Base-by-base conservation (phyloP, 2,329 filamentous ascomycete genomes). In the Nemania sp. region DNA sequence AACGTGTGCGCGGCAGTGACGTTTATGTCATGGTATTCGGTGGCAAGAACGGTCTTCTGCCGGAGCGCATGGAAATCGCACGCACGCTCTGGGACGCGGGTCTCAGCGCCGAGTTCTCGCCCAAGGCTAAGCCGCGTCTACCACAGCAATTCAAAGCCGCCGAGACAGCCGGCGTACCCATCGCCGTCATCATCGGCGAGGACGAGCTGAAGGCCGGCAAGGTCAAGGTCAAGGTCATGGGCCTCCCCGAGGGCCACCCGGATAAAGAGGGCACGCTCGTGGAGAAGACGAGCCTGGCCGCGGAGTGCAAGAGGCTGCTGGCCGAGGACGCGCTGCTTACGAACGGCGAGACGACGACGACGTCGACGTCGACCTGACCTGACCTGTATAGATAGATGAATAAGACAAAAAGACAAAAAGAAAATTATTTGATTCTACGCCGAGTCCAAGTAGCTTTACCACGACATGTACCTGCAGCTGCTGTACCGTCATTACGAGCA, bases 11-110 rank as follows among this genome's bases (percentile, higher is more conserved):
- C 2, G 61, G 64, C n/a, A 66, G 55, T 2, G 93, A 98, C 72
- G 92, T 93, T 47, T 97, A 87, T 76, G 90, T 98, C 71, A 98
- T 98, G 92, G 92, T 92, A 0, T 92, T 97, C 72, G 93, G 92
- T 55, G 90, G 91, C 54, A 94, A 93, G 77, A 90, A 83, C 15
- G 92, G 91, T 47, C 81, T 96, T 65, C 78, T 97, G 56, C 87
- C 87, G 67, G 90, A 97, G 80, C 89, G 94, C 66, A 93, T 97
- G 87, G 80, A 87, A 25, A 84, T 98, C 39, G 88, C 89, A 60
- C 84, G 87, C 66, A 82, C 82, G 66, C 80, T 98, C 51, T 96
- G 94, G 92, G 87, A 92, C 68, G 91, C 90, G 7, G 92, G 91
- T 18, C 88, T 98, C 78, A 96, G 93, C 84, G 89, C 93, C 59